A percentile compares a stretch with the other conserved stretches of the same genome.
These are phyloP conservation scores for Aspergillus sp. DNA, from an alignment of 2,329 filamentous ascomycete genomes.

Conservation along the genomic window DNA sequence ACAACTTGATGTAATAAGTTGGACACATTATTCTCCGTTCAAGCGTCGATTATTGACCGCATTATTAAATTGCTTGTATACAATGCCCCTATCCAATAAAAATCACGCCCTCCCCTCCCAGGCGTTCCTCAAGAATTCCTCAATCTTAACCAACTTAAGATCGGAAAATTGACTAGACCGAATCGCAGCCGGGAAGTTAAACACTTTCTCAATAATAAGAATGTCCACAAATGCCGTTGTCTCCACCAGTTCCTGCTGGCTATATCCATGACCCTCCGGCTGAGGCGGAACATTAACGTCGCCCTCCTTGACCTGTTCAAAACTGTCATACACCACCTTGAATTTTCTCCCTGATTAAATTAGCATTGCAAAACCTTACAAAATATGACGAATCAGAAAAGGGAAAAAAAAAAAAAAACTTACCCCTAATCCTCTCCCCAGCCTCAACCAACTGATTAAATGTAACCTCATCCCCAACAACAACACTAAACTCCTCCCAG, in stretches of 20 bases:
- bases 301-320: conserved; percentile 34
- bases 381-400: neutral
- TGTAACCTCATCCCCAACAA: conserved; percentile 44
- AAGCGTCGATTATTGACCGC: too few species aligned
- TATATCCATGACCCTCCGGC: conserved; percentile 17
- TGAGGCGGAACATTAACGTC: conserved; percentile 35
- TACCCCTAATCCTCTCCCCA: conserved; percentile 44
- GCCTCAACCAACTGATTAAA: conserved; percentile 48
- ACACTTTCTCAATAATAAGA: conserved; percentile 29
- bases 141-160: conserved; percentile 24
- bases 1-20: too few species aligned
- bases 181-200: conserved; percentile 25
- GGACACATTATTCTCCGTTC: too few species aligned
- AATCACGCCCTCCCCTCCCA: conserved; percentile 9
- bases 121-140: conserved; percentile 18
- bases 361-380: neutral
- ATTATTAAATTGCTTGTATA: too few species aligned
- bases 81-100: too few species aligned
- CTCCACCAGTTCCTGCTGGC: conserved; percentile 26
- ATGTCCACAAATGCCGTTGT: conserved; percentile 28
- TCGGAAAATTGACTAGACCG: conserved; percentile 27
- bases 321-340: conserved; percentile 33
- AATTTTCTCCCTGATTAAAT: conserved; percentile 31
- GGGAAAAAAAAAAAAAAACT: conserved; percentile 21
- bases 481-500: conserved; percentile 45